Evolutionary conservation across 306 rosid genomes (phyloP).

Genomic region (Cucurbita maxima): DNA sequence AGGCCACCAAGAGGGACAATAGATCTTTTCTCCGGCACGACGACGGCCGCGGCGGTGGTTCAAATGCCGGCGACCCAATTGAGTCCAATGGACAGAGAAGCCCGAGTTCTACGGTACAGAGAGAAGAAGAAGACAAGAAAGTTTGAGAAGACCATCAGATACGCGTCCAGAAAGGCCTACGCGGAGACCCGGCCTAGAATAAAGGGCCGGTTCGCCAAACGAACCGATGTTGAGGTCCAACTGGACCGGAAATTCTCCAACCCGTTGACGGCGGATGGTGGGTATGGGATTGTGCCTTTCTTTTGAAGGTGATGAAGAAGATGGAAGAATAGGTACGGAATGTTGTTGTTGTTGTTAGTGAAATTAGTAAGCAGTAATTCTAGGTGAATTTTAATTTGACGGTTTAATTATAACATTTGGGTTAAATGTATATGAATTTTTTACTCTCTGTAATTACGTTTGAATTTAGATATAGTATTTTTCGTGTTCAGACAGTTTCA

Average conservation of each 20-base stretch:
- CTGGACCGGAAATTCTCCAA: conserved; percentile 71
- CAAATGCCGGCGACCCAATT: conserved; percentile 52
- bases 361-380: background rate
- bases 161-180: conserved; percentile 93
- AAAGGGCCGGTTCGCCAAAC: conserved; percentile 82
- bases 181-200: conserved; percentile 92
- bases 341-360: background rate
- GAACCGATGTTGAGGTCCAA: conserved; percentile 53
- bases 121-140: conserved; percentile 86
- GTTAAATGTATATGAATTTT: background rate
- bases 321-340: background rate
- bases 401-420: background rate
- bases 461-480: background rate
- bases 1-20: conserved; percentile 66
- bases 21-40: conserved; percentile 58
- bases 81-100: conserved; percentile 70
- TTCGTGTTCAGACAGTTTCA: background rate
- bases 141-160: conserved; percentile 84
- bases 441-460: background rate
- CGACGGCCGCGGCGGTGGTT: conserved; percentile 19
- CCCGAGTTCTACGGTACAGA: conserved; percentile 77
- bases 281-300: conserved; percentile 82
- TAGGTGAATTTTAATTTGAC: background rate
- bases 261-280: conserved; percentile 42
- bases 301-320: conserved; percentile 23